These are phyloP conservation scores for Aspergillus taichungensis DNA, from an alignment of 495 filamentous ascomycete genomes.

Conservation along the genomic window DNA sequence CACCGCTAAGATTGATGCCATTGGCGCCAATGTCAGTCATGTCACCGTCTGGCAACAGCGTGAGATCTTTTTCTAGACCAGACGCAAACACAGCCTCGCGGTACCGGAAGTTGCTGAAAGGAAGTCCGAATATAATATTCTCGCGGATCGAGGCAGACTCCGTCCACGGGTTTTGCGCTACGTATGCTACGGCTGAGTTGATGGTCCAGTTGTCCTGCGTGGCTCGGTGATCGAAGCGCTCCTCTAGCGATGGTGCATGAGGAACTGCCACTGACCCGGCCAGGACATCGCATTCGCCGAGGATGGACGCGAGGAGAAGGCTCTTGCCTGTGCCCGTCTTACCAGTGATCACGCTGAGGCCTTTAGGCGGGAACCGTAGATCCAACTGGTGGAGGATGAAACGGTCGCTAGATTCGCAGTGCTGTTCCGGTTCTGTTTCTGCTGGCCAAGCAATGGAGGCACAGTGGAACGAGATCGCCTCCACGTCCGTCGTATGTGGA, in stretches of 20 bases:
- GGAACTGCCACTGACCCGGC: conserved; percentile 40
- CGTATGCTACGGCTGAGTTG: conserved; percentile 57
- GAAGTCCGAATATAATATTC: conserved; percentile 65
- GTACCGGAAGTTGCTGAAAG: conserved; percentile 57
- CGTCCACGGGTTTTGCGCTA: conserved; percentile 75
- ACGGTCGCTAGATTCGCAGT: conserved; percentile 39
- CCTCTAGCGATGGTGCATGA: conserved; percentile 16
- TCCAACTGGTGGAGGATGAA: conserved; percentile 57
- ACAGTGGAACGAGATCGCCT: conserved; percentile 54
- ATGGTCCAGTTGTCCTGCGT: conserved; percentile 63
- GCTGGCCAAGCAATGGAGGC: conserved; percentile 71
- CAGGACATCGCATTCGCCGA: conserved; percentile 48
- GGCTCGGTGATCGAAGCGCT: conserved; percentile 45
- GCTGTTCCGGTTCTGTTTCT: conserved; percentile 18
- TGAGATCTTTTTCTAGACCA: conserved; percentile 60
- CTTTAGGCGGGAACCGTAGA: conserved; percentile 52
- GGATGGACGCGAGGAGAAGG: conserved; percentile 48
- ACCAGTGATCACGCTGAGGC: conserved; percentile 52
- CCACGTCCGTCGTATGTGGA: conserved; percentile 43
- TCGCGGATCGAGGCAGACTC: conserved; percentile 68
- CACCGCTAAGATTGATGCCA: conserved; percentile 72
- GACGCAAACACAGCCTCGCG: conserved; percentile 54
- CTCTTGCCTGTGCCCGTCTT: conserved; percentile 51
- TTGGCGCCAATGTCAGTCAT: conserved; percentile 69
- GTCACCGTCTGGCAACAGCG: conserved; percentile 63